Evolutionary conservation across 805 yeast genomes (phyloP), one percentile per base, ranked within the genome.

Genomic region (Candida xyloterini): DNA sequence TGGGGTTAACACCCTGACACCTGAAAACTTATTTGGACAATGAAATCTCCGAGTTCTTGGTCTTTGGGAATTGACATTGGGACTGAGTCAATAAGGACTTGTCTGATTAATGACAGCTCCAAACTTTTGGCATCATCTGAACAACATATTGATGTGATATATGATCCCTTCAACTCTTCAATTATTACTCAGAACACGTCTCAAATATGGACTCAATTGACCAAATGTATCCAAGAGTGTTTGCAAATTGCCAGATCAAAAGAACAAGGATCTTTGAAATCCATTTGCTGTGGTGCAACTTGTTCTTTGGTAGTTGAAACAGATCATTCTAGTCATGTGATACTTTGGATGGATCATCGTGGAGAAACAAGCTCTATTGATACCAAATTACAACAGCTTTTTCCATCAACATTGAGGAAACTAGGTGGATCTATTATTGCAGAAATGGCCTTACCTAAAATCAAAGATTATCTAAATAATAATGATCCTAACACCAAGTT

Each of bases 261-360:
- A 10, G 33, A 29, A 9, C 5, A 25, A 2, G 48, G 48, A 15
- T 38, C 10, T 38, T 59, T 27, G 31, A 26, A 11, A n/a, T 60
- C 66, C 1, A 54, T 68, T 22, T 67, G 70, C 5, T 66, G 73
- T 6, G 69, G 77, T 2, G 82, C 84, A 4, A 78, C 84, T 1
- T 78, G 84, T 44, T 78, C 83, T 0, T 60, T 77, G 66, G 82
- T 73, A 9, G 74, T 76, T 1, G 52, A 52, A 22, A 40, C 48
- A 1, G 38, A 36, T 1, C 44, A 42, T 2, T 53, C 51, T 8
- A 35, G 38, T 14, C 31, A 27, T 15, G 65, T 78, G 3, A 61
- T 78, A 4, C 64, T 78, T 34, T 78, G 84, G 84, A 78, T 78
- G 83, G 83, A 78, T 49, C 61, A 67, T 14, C 59, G 77, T 20